Percentiles rank a stretch among this genome's conserved stretches.
Evolutionary conservation across 2,329 filamentous ascomycete genomes (phyloP).

Genomic region (Exophiala xenobiotica): DNA sequence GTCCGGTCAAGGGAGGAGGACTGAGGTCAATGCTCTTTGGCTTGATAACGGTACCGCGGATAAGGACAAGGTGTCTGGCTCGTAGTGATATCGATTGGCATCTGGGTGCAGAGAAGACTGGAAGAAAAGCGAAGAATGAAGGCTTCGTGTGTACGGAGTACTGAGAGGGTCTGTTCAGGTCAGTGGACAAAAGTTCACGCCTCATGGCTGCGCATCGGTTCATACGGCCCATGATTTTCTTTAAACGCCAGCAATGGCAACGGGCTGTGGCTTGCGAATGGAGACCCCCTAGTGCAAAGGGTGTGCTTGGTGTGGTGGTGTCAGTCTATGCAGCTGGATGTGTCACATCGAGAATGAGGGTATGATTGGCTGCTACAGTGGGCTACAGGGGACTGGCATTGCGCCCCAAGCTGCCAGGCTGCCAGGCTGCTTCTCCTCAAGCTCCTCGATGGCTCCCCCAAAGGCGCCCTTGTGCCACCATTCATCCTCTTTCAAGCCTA

Average conservation of each 20-base stretch:
- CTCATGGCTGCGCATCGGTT: constrained; percentile 11
- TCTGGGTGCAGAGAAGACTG: neutral
- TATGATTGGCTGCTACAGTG: constrained; percentile 13
- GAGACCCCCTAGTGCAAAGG: constrained; percentile 8
- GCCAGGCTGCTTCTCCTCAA: constrained; percentile 20
- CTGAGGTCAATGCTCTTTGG: constrained; percentile 2
- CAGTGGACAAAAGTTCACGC: constrained; percentile 3
- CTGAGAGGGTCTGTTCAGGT: neutral
- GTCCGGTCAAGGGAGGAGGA: constrained; percentile 6
- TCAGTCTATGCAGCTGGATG: constrained; percentile 1
- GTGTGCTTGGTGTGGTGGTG: constrained; percentile 1
- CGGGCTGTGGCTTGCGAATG: constrained; percentile 7
- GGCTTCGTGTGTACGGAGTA: neutral
- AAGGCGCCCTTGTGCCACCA: constrained; percentile 23
- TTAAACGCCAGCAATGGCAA: constrained; percentile 1
- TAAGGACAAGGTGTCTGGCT: neutral
- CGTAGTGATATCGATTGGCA: neutral
- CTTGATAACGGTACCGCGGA: neutral
- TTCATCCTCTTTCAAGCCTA: constrained; percentile 14
- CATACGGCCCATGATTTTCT: constrained; percentile 7
- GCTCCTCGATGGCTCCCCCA: constrained; percentile 15
- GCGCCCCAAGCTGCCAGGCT: constrained; percentile 17
- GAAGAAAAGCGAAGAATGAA: neutral
- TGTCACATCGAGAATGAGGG: constrained; percentile 1
- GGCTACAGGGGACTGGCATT: constrained; percentile 4